Conservation (phyloP, 768 basidiomycete genomes). For the Auriscalpium orientale region DNA sequence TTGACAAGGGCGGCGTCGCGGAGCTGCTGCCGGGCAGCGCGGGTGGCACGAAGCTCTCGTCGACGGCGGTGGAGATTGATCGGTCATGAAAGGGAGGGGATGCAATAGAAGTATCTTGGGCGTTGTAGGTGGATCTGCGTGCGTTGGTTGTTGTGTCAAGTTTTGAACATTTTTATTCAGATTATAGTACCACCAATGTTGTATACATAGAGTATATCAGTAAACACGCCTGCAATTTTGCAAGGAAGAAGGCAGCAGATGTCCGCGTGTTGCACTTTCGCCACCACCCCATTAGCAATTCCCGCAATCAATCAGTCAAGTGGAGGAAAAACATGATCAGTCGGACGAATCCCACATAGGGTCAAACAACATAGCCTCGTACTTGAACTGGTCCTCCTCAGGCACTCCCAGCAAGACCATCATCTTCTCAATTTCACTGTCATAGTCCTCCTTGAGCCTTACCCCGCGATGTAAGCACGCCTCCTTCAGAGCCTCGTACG, state of each 20-base stretch:
- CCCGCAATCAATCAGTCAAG: neutral
- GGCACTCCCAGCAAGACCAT: neutral
- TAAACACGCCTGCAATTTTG: neutral
- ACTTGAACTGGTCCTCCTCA: neutral
- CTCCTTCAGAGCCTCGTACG: neutral
- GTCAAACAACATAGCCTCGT: neutral
- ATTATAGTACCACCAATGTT: neutral
- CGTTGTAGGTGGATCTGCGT: neutral
- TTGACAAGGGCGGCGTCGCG: slow-evolving; percentile 23
- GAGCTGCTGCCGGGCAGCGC: slow-evolving; percentile 16
- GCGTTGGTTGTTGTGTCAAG: neutral
- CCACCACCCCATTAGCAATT: neutral
- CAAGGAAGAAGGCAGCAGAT: neutral
- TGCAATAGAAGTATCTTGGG: neutral
- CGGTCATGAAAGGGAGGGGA: neutral
- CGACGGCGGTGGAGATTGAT: neutral
- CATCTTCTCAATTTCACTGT: neutral
- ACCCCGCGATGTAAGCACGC: neutral
- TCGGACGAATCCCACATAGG: neutral
- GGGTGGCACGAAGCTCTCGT: neutral
- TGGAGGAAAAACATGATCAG: too few species aligned
- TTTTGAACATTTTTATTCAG: neutral
- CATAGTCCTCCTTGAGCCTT: neutral
- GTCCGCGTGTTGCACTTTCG: neutral
- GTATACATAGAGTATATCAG: neutral